Conservation (phyloP, 371 early-diverging fungal species). For the Mortierella sp. region DNA sequence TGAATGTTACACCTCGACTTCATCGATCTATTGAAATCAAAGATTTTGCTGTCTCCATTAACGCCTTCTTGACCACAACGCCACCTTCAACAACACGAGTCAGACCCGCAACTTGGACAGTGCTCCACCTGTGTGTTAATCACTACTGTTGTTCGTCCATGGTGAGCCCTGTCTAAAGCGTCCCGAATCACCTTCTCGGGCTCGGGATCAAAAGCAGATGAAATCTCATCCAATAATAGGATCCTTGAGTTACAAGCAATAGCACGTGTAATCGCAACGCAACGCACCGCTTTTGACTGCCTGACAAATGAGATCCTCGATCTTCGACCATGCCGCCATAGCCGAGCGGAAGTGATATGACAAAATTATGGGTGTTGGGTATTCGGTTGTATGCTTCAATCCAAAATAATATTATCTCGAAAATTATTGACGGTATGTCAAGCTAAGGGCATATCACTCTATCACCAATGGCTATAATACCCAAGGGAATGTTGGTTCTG, state of each 20-base stretch:
- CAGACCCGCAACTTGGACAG: conserved; percentile 80
- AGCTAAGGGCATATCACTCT: too few species aligned
- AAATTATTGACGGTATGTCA: too few species aligned
- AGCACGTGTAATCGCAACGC: conserved; percentile 66
- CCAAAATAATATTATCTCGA: too few species aligned
- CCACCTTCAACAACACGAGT: conserved; percentile 83
- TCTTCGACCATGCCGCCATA: conserved; percentile 84
- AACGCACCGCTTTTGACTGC: conserved; percentile 77
- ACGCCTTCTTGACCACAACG: conserved; percentile 59
- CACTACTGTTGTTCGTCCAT: conserved; percentile 73
- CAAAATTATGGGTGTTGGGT: conserved; percentile 81
- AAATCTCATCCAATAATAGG: conserved; percentile 94
- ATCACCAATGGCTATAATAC: too few species aligned
- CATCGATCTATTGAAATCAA: background rate
- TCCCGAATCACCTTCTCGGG: conserved; percentile 92
- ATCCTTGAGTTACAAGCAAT: conserved; percentile 80
- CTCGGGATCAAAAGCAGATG: conserved; percentile 90
- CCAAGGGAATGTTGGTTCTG: too few species aligned
- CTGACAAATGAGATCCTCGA: conserved; percentile 71
- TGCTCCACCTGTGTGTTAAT: conserved; percentile 78
- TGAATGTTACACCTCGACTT: too few species aligned
- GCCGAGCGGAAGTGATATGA: conserved; percentile 67
- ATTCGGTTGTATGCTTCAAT: too few species aligned
- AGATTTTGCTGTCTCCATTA: conserved; percentile 57
- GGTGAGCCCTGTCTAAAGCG: conserved; percentile 80